A percentile compares a stretch with the other conserved stretches of the same genome.
Evolutionary conservation across 1,139 yeast genomes (phyloP).

Genomic region (Nakaseomyces bracarensis): DNA sequence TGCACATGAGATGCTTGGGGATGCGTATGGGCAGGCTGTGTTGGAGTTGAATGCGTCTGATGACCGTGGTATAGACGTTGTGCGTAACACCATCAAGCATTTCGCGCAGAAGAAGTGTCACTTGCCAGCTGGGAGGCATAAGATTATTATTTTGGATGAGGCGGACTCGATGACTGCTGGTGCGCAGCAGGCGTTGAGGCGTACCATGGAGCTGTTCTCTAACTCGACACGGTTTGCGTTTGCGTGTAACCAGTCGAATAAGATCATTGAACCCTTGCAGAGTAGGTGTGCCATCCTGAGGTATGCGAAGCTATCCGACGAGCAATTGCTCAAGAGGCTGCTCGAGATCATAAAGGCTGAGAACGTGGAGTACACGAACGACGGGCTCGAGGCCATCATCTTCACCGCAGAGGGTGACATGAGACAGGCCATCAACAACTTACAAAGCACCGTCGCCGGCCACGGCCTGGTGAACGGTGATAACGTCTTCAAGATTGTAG

Average conservation of each 20-base stretch:
- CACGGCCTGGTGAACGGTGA: constrained; percentile 83
- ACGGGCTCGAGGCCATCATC: constrained; percentile 88
- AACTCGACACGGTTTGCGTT: constrained; percentile 94
- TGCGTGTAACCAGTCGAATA: constrained; percentile 91
- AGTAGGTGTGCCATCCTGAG: constrained; percentile 93
- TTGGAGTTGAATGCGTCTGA: constrained; percentile 92
- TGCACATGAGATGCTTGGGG: constrained; percentile 76
- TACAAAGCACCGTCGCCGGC: constrained; percentile 92
- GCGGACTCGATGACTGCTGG: constrained; percentile 91
- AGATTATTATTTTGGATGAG: constrained; percentile 84
- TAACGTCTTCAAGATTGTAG: constrained; percentile 91
- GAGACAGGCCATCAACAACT: constrained; percentile 94
- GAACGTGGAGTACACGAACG: constrained; percentile 70
- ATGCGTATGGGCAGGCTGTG: constrained; percentile 69
- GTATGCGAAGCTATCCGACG: constrained; percentile 72
- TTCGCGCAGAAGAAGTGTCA: constrained; percentile 90
- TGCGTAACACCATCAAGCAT: constrained; percentile 82
- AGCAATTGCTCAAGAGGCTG: constrained; percentile 71
- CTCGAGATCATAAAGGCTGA: constrained; percentile 66
- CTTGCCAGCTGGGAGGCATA: constrained; percentile 68
- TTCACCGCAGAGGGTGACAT: constrained; percentile 98
- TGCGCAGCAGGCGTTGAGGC: constrained; percentile 94
- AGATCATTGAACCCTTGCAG: constrained; percentile 93
- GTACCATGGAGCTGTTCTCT: constrained; percentile 95
- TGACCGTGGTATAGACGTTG: constrained; percentile 94